Conservation (phyloP, 768 basidiomycete genomes). For the Naematelia encephala region DNA sequence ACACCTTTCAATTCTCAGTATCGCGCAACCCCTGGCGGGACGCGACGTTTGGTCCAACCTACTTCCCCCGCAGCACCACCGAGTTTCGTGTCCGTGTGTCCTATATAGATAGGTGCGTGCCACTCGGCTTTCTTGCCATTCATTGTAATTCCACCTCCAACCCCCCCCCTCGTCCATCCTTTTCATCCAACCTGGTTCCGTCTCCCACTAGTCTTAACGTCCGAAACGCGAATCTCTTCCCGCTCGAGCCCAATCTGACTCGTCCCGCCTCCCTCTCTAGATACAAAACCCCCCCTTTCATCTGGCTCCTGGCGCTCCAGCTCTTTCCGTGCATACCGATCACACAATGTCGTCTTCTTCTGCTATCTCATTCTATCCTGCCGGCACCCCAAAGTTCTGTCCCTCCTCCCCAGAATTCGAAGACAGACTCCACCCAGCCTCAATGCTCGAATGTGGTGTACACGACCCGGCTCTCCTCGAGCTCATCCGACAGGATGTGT, state of each 20-base stretch:
- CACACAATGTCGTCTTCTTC: slow-evolving; percentile 8
- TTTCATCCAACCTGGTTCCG: neutral
- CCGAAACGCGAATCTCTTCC: neutral
- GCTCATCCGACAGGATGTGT: slow-evolving; percentile 72
- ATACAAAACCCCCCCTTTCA: neutral
- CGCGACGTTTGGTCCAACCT: neutral
- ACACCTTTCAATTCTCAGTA: neutral
- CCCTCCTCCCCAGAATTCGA: slow-evolving; percentile 44
- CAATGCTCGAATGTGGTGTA: slow-evolving; percentile 48
- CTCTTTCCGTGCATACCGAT: too few species aligned
- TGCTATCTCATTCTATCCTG: slow-evolving; percentile 33
- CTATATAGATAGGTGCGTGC: neutral
- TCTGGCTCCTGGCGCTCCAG: neutral
- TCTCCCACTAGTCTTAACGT: neutral
- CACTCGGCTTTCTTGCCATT: neutral
- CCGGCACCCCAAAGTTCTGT: slow-evolving; percentile 39
- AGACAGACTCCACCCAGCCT: slow-evolving; percentile 49
- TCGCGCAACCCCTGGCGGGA: neutral
- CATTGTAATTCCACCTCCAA: too few species aligned
- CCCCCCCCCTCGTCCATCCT: neutral
- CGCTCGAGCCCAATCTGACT: neutral
- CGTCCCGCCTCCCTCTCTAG: neutral
- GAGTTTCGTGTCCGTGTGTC: neutral
- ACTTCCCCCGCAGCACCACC: neutral
- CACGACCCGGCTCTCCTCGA: slow-evolving; percentile 79